Evolutionary conservation across 495 filamentous ascomycete genomes (phyloP).

Genomic region (Penicillium argentinense): DNA sequence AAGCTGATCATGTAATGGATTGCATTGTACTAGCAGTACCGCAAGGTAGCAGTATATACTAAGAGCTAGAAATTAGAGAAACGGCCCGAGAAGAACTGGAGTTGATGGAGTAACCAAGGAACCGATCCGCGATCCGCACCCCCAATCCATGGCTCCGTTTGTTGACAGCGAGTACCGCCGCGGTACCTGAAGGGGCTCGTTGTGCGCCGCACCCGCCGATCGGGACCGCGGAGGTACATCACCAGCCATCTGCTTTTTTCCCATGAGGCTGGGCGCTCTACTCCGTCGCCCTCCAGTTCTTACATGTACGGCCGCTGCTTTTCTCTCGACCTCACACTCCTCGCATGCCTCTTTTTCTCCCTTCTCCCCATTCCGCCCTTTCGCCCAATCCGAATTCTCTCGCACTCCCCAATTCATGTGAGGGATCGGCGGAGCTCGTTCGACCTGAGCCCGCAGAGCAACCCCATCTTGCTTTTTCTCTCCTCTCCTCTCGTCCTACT

Average conservation of each 20-base stretch:
- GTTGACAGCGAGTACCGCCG: not conserved
- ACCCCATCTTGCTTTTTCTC: conserved; percentile 20
- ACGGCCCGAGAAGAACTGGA: too few relatives aligned
- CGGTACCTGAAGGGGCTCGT: not conserved
- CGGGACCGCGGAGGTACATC: not conserved
- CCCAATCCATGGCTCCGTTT: conserved; percentile 7
- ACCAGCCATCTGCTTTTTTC: conserved; percentile 10
- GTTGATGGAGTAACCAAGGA: conserved; percentile 13
- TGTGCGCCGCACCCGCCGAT: not conserved
- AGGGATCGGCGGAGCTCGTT: conserved; percentile 26
- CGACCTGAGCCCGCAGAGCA: conserved; percentile 17
- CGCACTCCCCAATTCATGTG: conserved; percentile 17
- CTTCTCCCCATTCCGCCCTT: conserved; percentile 7
- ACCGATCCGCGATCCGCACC: conserved; percentile 12
- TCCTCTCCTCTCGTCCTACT: conserved; percentile 7
- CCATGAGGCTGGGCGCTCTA: conserved; percentile 11
- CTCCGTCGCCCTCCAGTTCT: not conserved
- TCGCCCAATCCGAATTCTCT: conserved; percentile 9
- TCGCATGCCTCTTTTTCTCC: conserved; percentile 9
- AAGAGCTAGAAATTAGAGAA: too few relatives aligned
- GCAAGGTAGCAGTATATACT: too few relatives aligned
- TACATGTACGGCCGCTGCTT: not conserved
- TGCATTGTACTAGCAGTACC: not conserved
- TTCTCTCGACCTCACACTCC: conserved; percentile 5
- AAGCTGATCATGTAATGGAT: too few relatives aligned